These are phyloP conservation scores for Debaryomyces udenii DNA, from an alignment of 1,139 yeast genomes.

Conservation along the genomic window DNA sequence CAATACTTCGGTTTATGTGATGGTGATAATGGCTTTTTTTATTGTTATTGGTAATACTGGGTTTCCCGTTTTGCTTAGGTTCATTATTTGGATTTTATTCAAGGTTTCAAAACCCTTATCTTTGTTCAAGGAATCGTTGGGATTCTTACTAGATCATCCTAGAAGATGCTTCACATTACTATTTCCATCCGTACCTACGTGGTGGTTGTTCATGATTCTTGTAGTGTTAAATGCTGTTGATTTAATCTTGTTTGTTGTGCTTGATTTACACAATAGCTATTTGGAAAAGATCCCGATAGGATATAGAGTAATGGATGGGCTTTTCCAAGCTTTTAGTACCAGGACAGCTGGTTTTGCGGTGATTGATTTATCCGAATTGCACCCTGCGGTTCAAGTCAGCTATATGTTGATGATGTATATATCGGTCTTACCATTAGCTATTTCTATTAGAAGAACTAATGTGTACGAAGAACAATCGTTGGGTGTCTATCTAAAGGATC, in stretches of 20 bases:
- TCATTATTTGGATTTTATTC: slow-evolving; percentile 78
- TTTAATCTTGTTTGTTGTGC: slow-evolving; percentile 72
- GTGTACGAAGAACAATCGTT: slow-evolving; percentile 96
- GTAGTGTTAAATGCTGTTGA: slow-evolving; percentile 75
- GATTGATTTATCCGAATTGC: slow-evolving; percentile 66
- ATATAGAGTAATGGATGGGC: slow-evolving; percentile 73
- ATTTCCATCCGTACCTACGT: slow-evolving; percentile 90
- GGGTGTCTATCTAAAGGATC: slow-evolving; percentile 69
- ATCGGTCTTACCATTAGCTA: slow-evolving; percentile 93
- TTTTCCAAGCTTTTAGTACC: slow-evolving; percentile 89
- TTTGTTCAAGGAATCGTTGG: slow-evolving; percentile 71
- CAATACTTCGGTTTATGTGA: slow-evolving; percentile 61
- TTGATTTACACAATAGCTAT: slow-evolving; percentile 63
- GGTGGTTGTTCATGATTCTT: slow-evolving; percentile 86
- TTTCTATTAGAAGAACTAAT: slow-evolving; percentile 92
- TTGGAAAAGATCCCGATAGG: slow-evolving; percentile 61
- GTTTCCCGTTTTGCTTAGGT: slow-evolving; percentile 79
- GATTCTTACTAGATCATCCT: slow-evolving; percentile 90
- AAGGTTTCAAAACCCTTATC: slow-evolving; percentile 69
- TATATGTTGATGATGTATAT: slow-evolving; percentile 98
- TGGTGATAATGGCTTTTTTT: slow-evolving; percentile 65
- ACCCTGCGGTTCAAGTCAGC: slow-evolving; percentile 91
- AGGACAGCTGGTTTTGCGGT: slow-evolving; percentile 92
- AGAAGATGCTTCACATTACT: slow-evolving; percentile 92
- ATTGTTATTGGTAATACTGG: slow-evolving; percentile 93